These are phyloP conservation scores for Detonula confervacea DNA, from an alignment of 352 stramenopile species.

Conservation along the genomic window DNA sequence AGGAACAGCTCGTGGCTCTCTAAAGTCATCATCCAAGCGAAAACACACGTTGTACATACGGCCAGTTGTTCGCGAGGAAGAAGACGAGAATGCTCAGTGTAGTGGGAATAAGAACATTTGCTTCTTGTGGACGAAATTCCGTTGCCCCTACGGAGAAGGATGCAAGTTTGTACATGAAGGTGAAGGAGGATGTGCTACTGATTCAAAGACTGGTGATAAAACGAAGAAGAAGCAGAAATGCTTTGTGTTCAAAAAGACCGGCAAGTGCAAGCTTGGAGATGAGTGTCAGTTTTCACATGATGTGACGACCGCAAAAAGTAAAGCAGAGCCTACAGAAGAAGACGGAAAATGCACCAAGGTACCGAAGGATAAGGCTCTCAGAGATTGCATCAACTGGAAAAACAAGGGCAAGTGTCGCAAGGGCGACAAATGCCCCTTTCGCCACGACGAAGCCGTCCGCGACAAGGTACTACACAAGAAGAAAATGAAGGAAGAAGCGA, in stretches of 20 bases:
- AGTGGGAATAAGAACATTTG: constrained; percentile 56
- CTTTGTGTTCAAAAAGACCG: constrained; percentile 73
- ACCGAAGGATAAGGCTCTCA: constrained; percentile 54
- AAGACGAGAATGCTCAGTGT: background rate
- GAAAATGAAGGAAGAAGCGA: constrained; percentile 1
- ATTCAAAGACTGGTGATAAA: constrained; percentile 12
- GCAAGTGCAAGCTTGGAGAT: constrained; percentile 66
- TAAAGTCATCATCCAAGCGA: constrained; percentile 59
- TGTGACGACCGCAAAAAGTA: constrained; percentile 18
- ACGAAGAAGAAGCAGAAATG: constrained; percentile 71
- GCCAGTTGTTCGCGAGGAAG: constrained; percentile 48
- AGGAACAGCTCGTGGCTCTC: constrained; percentile 56
- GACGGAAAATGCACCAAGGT: constrained; percentile 4
- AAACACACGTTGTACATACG: constrained; percentile 74
- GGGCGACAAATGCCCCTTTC: constrained; percentile 65
- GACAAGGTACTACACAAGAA: constrained; percentile 57
- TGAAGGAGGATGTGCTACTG: constrained; percentile 51
- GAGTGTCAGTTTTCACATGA: constrained; percentile 77
- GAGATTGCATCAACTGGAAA: constrained; percentile 84
- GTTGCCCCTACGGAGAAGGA: constrained; percentile 72
- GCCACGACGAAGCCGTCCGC: constrained; percentile 63
- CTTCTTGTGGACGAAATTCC: constrained; percentile 67
- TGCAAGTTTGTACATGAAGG: constrained; percentile 79
- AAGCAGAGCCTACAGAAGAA: background rate
- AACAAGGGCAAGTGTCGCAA: constrained; percentile 84